Base-by-base conservation (phyloP, 2,329 filamentous ascomycete species). In the Arthrobotrys iridis region DNA sequence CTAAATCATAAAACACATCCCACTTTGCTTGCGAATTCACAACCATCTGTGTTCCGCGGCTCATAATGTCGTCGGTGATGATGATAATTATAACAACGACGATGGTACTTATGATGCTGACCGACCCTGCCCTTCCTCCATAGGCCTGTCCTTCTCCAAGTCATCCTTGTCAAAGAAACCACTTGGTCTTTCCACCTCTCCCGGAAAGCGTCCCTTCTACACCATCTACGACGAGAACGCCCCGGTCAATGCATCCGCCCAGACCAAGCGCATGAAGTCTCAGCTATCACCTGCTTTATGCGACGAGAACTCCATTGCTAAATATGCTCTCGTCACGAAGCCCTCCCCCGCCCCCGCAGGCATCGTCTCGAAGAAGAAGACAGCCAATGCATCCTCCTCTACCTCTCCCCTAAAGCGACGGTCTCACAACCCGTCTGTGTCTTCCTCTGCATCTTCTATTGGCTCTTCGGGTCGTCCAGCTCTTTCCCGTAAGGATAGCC, bases 241-340 rank as follows among this genome's bases (percentile, higher is more conserved):
- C 62, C 41, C 68, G 15, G 43, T 41, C 18, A 43, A 55, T 45
- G 28, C 50, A 30, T 46, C 50, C 37, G 28, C 63, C 40, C 63
- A 67, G 48, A 33, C 63, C 7, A 74, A 74, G 46, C 70, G 70
- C 70, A 67, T 74, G 45, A 74, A 74, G 45, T 66, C 70, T 26
- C 70, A 67, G 11, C 52, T 59, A 15, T 48, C 58, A 5, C 62
- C 50, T 18, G n/a, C 41, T 52, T 60, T 55, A 46, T 65, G 68
- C 70, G 62, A 74, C 35, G 70, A 74, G 26, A 74, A 74, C 70
- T 45, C 66, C n/a, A 55, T 74, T 45, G 43, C 62, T 11, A 66
- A 66, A 35, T 74, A 74, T 46, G 70, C 70, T 46, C 70, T 74
- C 62, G 70, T 67, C 62, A 74, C 62, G 33, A 74, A 74, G 43